Conservation (phyloP, 1,284 basidiomycete genomes). For the Mycena sp. region DNA sequence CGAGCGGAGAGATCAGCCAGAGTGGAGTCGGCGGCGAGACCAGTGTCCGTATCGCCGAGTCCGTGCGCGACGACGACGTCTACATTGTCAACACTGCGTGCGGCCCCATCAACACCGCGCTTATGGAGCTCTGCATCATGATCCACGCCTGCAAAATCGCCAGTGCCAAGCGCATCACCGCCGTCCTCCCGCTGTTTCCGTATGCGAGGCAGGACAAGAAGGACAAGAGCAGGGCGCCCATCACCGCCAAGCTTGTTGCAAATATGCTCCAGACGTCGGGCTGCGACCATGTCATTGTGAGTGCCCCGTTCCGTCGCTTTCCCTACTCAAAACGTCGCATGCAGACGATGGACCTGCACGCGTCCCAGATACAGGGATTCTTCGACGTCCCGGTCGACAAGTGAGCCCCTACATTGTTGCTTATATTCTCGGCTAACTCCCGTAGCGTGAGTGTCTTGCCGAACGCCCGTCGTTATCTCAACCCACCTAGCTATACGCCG, state of each 20-base stretch:
- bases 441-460: slow-evolving; percentile 55
- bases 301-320: slow-evolving; percentile 40
- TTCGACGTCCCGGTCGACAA: slow-evolving; percentile 99
- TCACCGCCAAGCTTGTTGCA: slow-evolving; percentile 98
- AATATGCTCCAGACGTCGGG: slow-evolving; percentile 99
- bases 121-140: slow-evolving; percentile 99
- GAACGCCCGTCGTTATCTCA: not conserved
- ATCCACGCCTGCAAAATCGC: slow-evolving; percentile 99
- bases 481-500: slow-evolving; percentile 85
- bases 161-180: slow-evolving; percentile 95
- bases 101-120: slow-evolving; percentile 86
- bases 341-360: slow-evolving; percentile 98
- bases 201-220: slow-evolving; percentile 99
- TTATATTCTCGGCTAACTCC: not conserved
- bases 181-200: slow-evolving; percentile 94
- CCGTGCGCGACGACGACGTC: slow-evolving; percentile 97
- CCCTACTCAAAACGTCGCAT: not conserved
- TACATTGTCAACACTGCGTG: slow-evolving; percentile 98
- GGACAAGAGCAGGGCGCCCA: slow-evolving; percentile 99
- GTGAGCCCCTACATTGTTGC: slow-evolving; percentile 53
- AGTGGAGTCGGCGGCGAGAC: slow-evolving; percentile 94
- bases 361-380: slow-evolving; percentile 99
- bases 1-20: slow-evolving; percentile 82
- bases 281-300: slow-evolving; percentile 98
- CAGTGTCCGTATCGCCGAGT: slow-evolving; percentile 78